These are phyloP conservation scores for Sinapis alba DNA, from an alignment of 441 rosid species.

Conservation along the genomic window DNA sequence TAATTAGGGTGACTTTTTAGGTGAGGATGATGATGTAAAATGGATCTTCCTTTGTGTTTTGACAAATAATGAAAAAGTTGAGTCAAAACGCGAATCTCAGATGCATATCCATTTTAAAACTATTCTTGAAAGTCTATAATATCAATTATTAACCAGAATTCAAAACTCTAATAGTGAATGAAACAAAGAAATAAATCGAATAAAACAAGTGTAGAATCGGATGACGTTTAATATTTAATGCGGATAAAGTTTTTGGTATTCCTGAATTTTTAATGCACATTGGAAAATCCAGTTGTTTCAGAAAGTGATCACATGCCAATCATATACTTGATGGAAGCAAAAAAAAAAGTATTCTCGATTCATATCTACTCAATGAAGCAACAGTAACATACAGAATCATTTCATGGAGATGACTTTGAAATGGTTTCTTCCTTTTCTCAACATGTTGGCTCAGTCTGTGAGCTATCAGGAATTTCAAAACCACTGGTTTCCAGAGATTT, in stretches of 20 bases:
- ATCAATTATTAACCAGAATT: background rate
- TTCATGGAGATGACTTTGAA: conserved; percentile 11
- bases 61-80: background rate
- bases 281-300: background rate
- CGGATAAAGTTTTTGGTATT: background rate
- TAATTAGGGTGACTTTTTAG: background rate
- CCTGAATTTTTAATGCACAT: background rate
- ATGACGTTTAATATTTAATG: background rate
- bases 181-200: background rate
- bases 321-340: background rate
- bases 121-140: background rate
- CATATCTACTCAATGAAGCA: conserved; percentile 25
- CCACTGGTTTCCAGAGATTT: conserved; percentile 16
- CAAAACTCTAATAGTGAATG: background rate
- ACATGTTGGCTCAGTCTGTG: conserved; percentile 8
- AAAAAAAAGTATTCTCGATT: background rate
- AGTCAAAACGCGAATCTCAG: conserved; percentile 18
- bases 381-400: conserved; percentile 25
- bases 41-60: background rate
- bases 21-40: background rate
- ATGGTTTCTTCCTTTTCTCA: conserved; percentile 22
- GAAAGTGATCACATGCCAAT: background rate
- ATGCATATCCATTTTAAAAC: background rate
- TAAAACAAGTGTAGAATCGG: background rate
- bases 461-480: background rate